Evolutionary conservation across 177 flowering plant species (phyloP), one percentile per base, ranked within the genome.

Genomic region (Vitis hybrid): DNA sequence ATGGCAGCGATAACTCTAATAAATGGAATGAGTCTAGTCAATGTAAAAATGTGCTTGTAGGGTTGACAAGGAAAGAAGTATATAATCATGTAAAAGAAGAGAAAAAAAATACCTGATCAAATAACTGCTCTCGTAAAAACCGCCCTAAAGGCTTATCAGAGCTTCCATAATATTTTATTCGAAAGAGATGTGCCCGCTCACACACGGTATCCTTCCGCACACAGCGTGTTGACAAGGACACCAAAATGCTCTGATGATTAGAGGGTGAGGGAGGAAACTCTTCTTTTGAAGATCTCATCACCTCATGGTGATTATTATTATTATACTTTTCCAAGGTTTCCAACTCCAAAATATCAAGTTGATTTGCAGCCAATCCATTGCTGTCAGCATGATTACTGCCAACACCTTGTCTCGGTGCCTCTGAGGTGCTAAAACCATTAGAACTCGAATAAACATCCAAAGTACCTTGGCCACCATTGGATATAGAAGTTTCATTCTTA

Each of bases 201-300:
- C 98, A 94, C 0, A 92, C 93, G 51, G 95, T 92, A 18, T 97
- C 97, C 73, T 89, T 94, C 97, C 97, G 90, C 62, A 90, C 91
- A 73, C 95, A 89, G 27, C 97, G 84, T 16, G 93, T 81, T 67
- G 94, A 94, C 49, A 91, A 78, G 21, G 93, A 90, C 15, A 94
- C 97, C 83, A 94, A 79, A 65, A 94, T 93, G 82, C 98, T 94
- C 69, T 90, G 98, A 74, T 89, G 88, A 60, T 94, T 92, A 40
- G 98, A 89, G 64, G 92, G 87, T 40, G 93, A 84, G 32, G 93
- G 94, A 70, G 91, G 93, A 78, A 92, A 92, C 70, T 85, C 94
- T 74, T 90, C 97, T 78, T 86, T 87, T 49, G 72, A 74, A 64
- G 83, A 70, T 13, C 66, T 79, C 24, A 54, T 75, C 64, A 75